Conservation (phyloP, 495 filamentous ascomycete genomes). For the Chaetomium cochliodes region DNA sequence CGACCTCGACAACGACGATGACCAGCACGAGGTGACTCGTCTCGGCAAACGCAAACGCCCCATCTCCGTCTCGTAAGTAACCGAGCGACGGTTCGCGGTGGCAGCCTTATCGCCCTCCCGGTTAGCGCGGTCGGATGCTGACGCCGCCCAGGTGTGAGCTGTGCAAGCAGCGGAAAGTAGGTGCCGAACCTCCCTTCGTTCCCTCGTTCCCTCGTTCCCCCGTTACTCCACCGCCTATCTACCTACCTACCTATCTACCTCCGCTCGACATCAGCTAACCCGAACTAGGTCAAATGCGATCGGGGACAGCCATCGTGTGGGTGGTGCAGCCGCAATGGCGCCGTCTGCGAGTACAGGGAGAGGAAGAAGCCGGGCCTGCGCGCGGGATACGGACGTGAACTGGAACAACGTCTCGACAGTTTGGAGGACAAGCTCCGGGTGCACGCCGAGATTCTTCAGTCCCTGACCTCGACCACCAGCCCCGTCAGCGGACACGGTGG, state of each 20-base stretch:
- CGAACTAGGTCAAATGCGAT: constrained; percentile 68
- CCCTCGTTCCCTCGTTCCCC: no score
- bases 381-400: constrained; percentile 83
- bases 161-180: constrained; percentile 78
- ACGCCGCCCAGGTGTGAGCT: constrained; percentile 61
- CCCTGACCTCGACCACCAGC: constrained; percentile 30
- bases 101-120: neutral
- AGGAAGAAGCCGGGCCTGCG: constrained; percentile 80
- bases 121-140: constrained; percentile 7
- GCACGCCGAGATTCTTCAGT: constrained; percentile 50
- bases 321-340: constrained; percentile 79
- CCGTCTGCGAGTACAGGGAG: constrained; percentile 78
- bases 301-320: constrained; percentile 81
- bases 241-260: neutral
- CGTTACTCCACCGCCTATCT: neutral
- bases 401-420: constrained; percentile 73
- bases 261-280: constrained; percentile 9
- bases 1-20: constrained; percentile 44
- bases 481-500: constrained; percentile 44
- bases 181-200: constrained; percentile 23
- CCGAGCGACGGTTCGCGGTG: neutral
- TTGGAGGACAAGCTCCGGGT: constrained; percentile 51
- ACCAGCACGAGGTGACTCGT: constrained; percentile 42
- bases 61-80: constrained; percentile 57
- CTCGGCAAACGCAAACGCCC: constrained; percentile 55